Base-by-base conservation (phyloP, 1,284 basidiomycete genomes). In the Pseudozyma thailandica region DNA sequence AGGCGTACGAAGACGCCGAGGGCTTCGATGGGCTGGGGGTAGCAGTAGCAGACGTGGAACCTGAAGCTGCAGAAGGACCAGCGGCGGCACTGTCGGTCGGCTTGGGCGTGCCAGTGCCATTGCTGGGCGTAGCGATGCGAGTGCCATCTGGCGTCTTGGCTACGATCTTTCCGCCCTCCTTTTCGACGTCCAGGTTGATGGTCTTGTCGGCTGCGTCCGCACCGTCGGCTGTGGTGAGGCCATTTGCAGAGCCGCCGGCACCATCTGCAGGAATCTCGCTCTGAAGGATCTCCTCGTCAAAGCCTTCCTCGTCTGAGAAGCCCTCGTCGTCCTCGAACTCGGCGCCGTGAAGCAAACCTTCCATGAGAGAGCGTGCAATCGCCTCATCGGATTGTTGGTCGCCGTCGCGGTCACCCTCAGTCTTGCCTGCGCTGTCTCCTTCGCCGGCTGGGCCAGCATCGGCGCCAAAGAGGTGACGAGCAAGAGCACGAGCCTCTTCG, bases 81-180 rank as follows among this genome's bases (percentile, higher is more conserved):
- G 50, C 33, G 16, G 57, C 46, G 13, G 60, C 41, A n/a, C 80
- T 30, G 13, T 70, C 57, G 1, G 55, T 39, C 13, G 70, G 42
- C 48, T 75, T 50, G 31, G 75, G 50, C 15, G 69, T 68, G 26
- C 59, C 45, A 6, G 56, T 21, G 4, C 69, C 72, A 16, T 56
- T 86, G 75, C 87, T 89, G 0, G 95, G 95, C 6, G 95, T 98
- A 2, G 91, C 89, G 30, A 98, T 89, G 20, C 93, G 88, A 0
- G 94, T 97, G 1, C 95, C 95, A 64, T 97, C 92, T 0, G 95
- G 94, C 0, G 95, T 98, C 83, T 96, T 92, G 9, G 93, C 94
- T 79, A 94, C 93, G 8, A 98, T 88, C 79, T 91, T 92, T n/a
- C 68, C 74, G 28, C 60, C 75, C 18, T 77, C 75, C 50, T 71